phyloP scores from a whole-genome alignment of 2,329 filamentous ascomycete genomes.

The Phyllosticta citribraziliensis region DNA sequence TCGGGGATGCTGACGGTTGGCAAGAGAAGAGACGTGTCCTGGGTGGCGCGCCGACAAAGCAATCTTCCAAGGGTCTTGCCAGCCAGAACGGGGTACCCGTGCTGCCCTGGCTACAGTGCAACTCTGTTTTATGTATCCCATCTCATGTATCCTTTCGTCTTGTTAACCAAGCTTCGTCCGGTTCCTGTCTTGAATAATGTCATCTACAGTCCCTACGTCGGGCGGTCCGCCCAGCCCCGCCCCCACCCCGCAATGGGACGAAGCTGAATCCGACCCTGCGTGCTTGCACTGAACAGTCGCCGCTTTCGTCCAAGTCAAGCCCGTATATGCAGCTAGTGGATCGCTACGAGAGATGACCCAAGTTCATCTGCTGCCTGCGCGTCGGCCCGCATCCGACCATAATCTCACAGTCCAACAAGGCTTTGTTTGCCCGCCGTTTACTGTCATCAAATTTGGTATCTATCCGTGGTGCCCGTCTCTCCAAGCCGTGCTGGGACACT shows the following conservation, averaged over 20 bases:
- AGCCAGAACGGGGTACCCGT: neutral
- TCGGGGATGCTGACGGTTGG: conserved; percentile 2
- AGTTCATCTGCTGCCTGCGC: neutral
- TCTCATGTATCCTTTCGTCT: neutral
- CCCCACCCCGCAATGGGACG: neutral
- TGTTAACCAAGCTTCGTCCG: neutral
- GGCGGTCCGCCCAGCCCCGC: neutral
- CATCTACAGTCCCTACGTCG: too few relatives aligned
- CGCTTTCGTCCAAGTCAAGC: neutral
- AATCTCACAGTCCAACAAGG: neutral
- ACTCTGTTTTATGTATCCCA: neutral
- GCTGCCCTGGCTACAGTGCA: neutral
- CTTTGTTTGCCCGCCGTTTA: neutral
- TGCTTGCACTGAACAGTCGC: neutral
- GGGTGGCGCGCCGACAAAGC: conserved; percentile 2
- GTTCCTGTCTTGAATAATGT: neutral
- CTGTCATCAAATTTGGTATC: neutral
- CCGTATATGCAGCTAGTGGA: neutral
- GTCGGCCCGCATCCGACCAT: neutral
- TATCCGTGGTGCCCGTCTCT: neutral
- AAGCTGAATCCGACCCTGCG: neutral
- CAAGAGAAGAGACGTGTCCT: conserved; percentile 13
- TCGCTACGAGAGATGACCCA: neutral
- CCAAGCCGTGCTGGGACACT: neutral
- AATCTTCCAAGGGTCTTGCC: conserved; percentile 9